phyloP scores from a whole-genome alignment of 768 basidiomycete genomes.

The Phlebiopsis gigantea region DNA sequence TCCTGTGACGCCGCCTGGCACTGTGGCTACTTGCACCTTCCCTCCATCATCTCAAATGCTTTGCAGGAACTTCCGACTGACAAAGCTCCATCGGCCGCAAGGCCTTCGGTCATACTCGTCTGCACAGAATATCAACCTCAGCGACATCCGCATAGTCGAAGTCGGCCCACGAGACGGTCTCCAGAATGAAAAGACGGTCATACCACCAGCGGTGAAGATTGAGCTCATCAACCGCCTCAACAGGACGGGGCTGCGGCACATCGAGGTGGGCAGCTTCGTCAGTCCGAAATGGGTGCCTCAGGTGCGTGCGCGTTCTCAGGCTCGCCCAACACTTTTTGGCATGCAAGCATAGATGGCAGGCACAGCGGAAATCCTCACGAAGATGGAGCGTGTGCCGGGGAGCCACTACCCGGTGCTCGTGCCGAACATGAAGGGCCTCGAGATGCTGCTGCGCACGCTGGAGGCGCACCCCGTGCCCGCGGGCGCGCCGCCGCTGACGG shows the following conservation, averaged over 20 bases:
- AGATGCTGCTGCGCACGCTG: constrained; percentile 59
- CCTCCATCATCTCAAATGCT: background rate
- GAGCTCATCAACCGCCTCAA: constrained; percentile 76
- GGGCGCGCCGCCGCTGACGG: constrained; percentile 46
- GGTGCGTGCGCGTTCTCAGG: constrained; percentile 34
- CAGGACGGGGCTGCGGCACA: constrained; percentile 57
- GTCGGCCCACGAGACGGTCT: constrained; percentile 90
- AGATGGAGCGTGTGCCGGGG: constrained; percentile 46
- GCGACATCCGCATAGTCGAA: constrained; percentile 70
- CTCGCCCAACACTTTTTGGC: background rate
- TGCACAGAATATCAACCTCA: constrained; percentile 13
- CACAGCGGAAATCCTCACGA: constrained; percentile 66
- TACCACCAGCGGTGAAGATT: constrained; percentile 70
- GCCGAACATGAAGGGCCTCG: constrained; percentile 75
- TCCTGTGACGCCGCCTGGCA: too few relatives aligned
- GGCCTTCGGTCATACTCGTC: background rate
- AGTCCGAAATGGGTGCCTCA: constrained; percentile 94
- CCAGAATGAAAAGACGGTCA: constrained; percentile 77
- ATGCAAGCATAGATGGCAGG: constrained; percentile 68
- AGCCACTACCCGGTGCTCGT: constrained; percentile 75
- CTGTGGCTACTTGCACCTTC: background rate
- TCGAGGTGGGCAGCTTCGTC: constrained; percentile 89
- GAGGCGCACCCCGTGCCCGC: constrained; percentile 24
- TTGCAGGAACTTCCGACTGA: background rate
- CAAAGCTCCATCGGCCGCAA: background rate